phyloP scores from a whole-genome alignment of 345 rosid genomes.

The Nephelium lappaceum region DNA sequence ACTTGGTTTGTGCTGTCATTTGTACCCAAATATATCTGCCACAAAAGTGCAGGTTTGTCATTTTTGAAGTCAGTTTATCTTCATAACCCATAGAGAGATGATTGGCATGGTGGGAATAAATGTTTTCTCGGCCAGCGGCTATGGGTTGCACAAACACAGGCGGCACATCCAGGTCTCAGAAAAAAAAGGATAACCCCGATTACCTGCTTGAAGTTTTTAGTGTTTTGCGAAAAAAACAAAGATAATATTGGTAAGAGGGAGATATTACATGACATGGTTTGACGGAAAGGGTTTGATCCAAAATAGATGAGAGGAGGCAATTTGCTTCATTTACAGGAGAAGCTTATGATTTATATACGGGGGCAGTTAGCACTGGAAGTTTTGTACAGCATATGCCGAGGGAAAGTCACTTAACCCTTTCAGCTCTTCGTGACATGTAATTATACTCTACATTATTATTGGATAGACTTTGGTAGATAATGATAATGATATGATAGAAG shows the following conservation, averaged over 20 bases:
- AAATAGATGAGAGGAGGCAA: slow-evolving; percentile 1
- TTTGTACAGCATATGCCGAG: slow-evolving; percentile 38
- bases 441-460: slow-evolving; percentile 31
- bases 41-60: slow-evolving; percentile 26
- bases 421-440: slow-evolving; percentile 58
- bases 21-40: slow-evolving; percentile 43
- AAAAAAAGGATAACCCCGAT: slow-evolving; percentile 51
- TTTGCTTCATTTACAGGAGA: slow-evolving; percentile 13
- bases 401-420: slow-evolving; percentile 42
- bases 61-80: slow-evolving; percentile 43
- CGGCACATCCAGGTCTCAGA: slow-evolving; percentile 59
- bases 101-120: slow-evolving; percentile 35
- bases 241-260: slow-evolving; percentile 30
- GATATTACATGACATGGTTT: slow-evolving; percentile 51
- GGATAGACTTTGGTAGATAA: not conserved
- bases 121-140: slow-evolving; percentile 27
- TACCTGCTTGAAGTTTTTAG: slow-evolving; percentile 38
- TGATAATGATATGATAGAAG: not conserved
- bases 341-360: slow-evolving; percentile 15
- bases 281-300: slow-evolving; percentile 44
- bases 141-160: slow-evolving; percentile 33
- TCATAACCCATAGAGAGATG: slow-evolving; percentile 22
- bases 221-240: slow-evolving; percentile 28
- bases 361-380: slow-evolving; percentile 18
- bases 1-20: slow-evolving; percentile 77